These are phyloP conservation scores for Suhomyces sp. DNA, from an alignment of 805 yeast genomes.

Conservation along the genomic window DNA sequence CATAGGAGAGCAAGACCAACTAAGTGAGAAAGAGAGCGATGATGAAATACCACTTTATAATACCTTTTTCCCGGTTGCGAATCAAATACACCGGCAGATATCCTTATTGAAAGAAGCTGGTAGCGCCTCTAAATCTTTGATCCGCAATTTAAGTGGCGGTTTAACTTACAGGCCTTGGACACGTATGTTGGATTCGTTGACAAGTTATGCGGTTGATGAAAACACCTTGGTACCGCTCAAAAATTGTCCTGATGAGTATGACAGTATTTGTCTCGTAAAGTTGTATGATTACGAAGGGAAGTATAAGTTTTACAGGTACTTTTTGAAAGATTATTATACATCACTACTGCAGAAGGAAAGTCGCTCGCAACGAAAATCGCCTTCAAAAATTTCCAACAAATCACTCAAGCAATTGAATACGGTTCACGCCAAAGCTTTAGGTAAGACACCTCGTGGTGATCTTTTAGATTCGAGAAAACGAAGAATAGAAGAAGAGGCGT, in stretches of 20 bases:
- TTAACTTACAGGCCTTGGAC: slow-evolving; percentile 51
- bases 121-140: slow-evolving; percentile 55
- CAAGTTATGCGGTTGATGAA: slow-evolving; percentile 35
- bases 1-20: slow-evolving; percentile 7
- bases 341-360: slow-evolving; percentile 5
- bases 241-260: slow-evolving; percentile 26
- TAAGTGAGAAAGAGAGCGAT: slow-evolving; percentile 22
- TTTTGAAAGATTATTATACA: slow-evolving; percentile 16
- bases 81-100: slow-evolving; percentile 57
- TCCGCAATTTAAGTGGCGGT: slow-evolving; percentile 50
- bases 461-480: slow-evolving; percentile 8
- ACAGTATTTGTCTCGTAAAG: slow-evolving; percentile 42
- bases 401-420: slow-evolving; percentile 15
- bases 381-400: slow-evolving; percentile 1
- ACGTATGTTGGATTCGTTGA: slow-evolving; percentile 48
- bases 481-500: not conserved
- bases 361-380: slow-evolving; percentile 7
- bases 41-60: slow-evolving; percentile 41
- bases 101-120: slow-evolving; percentile 42
- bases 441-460: slow-evolving; percentile 25
- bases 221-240: slow-evolving; percentile 16
- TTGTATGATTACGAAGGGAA: slow-evolving; percentile 75
- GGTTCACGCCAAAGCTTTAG: slow-evolving; percentile 17
- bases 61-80: slow-evolving; percentile 58
- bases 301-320: slow-evolving; percentile 65